Conservation (phyloP, 148 eudicot species). For the Cornus florida region DNA sequence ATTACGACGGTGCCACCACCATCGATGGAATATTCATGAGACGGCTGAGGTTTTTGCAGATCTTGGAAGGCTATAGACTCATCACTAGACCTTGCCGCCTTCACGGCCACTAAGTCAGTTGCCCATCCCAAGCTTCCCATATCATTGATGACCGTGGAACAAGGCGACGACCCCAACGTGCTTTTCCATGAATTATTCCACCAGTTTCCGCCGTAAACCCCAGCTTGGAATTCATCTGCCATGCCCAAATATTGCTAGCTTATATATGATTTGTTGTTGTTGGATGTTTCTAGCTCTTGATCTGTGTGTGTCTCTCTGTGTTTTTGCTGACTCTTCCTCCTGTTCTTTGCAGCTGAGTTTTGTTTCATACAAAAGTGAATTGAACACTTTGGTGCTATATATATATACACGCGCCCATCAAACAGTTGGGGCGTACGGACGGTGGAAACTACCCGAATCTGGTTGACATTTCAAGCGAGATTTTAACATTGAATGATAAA, state of each 20-base stretch:
- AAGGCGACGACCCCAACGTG: conserved; percentile 46
- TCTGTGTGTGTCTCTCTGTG: not conserved
- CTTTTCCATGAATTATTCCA: conserved; percentile 50
- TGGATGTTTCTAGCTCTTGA: not conserved
- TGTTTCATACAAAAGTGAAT: conserved; percentile 10
- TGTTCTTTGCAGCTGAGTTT: conserved; percentile 1
- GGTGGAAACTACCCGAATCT: conserved; percentile 33
- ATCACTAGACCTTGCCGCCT: conserved; percentile 32
- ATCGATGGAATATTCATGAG: not conserved
- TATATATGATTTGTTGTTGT: not conserved
- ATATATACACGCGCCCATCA: conserved; percentile 11
- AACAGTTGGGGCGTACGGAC: conserved; percentile 14
- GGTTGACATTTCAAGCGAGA: conserved; percentile 54
- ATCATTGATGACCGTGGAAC: conserved; percentile 36
- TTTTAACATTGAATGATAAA: too few species aligned
- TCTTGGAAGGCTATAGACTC: conserved; percentile 28
- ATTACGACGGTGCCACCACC: conserved; percentile 16
- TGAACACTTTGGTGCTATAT: conserved; percentile 23
- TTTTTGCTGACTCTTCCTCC: not conserved
- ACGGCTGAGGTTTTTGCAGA: conserved; percentile 1
- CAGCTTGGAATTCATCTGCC: conserved; percentile 71
- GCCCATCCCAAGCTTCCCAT: conserved; percentile 51
- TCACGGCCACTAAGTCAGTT: conserved; percentile 30
- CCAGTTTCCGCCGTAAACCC: conserved; percentile 60
- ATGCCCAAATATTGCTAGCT: conserved; percentile 19